Base-by-base conservation (phyloP, 1,139 yeast genomes). In the Blastobotrys raffinosifermentans region DNA sequence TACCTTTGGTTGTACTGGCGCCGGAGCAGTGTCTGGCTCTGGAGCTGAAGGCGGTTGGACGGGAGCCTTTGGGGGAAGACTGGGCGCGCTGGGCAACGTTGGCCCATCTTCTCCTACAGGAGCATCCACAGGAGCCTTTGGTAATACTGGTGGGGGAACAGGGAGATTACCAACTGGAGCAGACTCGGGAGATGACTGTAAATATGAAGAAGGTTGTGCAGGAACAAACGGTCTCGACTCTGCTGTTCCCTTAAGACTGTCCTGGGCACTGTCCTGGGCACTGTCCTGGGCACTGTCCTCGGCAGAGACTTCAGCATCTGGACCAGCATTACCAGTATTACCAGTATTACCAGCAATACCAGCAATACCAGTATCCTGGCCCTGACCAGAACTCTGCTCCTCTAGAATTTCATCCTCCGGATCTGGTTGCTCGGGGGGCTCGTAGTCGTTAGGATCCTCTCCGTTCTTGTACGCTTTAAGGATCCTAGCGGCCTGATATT, bases 401-500 rank as follows among this genome's bases (percentile, higher is more conserved):
- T 6, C 8, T 19, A 19, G 21, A 7, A 19, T 6, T 9, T 19
- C 56, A 16, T 61, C 64, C 14, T 50, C 51, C 25, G 51, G 55
- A 23, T 46, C 44, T 2, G 39, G 46, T n/a, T n/a, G n/a, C 7
- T 45, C 50, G 2, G 46, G 51, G 47, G 41, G 57, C 21, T 43
- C 51, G 46, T 60, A 69, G 20, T 65, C 72, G 49, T 77, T 76
- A 2, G 82, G 81, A 49, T 77, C 77, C 18, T 64, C 64, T 1
- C 73, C 75, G 2, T 53, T 49, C 41, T 64, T 70, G 26, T 60
- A 44, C 0, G 73, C 66, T 40, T 67, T 70, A 26, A 75, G 51
- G 26, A 77, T 76, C 29, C 80, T 57, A 9, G 75, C 67, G 3
- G 80, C 76, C 45, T 77, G 81, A 49, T 61, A 77, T 52, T 77